Evolutionary conservation across 176 grass and related monocot genomes (phyloP).

Genomic region (Oryza australiensis): DNA sequence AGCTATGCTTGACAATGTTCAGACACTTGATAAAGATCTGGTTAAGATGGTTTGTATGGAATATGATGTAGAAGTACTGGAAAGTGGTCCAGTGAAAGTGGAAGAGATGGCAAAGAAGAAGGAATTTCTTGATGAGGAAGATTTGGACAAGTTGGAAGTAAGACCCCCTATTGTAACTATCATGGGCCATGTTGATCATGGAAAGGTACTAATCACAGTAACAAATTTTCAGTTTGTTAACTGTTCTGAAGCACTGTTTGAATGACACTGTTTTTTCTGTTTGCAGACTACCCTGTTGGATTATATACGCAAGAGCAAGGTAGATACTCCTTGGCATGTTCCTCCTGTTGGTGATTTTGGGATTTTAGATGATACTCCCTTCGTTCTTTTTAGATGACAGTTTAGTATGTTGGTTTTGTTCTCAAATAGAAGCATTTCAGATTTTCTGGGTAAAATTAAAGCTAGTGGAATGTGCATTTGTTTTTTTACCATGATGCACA

Average conservation of each 20-base stretch:
- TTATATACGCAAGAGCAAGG: slow-evolving; percentile 94
- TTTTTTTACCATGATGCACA: too few species aligned
- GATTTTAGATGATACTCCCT: not conserved
- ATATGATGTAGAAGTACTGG: slow-evolving; percentile 92
- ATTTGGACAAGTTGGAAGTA: slow-evolving; percentile 80
- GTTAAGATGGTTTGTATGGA: slow-evolving; percentile 97
- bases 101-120: slow-evolving; percentile 97
- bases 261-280: slow-evolving; percentile 38
- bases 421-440: too few species aligned
- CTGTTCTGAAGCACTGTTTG: slow-evolving; percentile 10
- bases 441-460: too few species aligned
- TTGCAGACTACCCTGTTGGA: slow-evolving; percentile 92
- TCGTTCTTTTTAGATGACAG: too few species aligned
- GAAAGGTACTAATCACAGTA: slow-evolving; percentile 62
- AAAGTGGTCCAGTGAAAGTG: slow-evolving; percentile 66
- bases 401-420: too few species aligned
- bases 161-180: slow-evolving; percentile 96
- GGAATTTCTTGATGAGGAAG: slow-evolving; percentile 85
- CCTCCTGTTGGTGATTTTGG: slow-evolving; percentile 21
- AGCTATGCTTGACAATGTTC: slow-evolving; percentile 59
- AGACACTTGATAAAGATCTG: slow-evolving; percentile 78
- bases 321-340: slow-evolving; percentile 38
- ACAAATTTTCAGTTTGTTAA: slow-evolving; percentile 7
- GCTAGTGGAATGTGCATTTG: too few species aligned
- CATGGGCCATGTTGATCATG: slow-evolving; percentile 99